Conservation (phyloP, 2,329 filamentous ascomycete species). For the Capronia epimyces region DNA sequence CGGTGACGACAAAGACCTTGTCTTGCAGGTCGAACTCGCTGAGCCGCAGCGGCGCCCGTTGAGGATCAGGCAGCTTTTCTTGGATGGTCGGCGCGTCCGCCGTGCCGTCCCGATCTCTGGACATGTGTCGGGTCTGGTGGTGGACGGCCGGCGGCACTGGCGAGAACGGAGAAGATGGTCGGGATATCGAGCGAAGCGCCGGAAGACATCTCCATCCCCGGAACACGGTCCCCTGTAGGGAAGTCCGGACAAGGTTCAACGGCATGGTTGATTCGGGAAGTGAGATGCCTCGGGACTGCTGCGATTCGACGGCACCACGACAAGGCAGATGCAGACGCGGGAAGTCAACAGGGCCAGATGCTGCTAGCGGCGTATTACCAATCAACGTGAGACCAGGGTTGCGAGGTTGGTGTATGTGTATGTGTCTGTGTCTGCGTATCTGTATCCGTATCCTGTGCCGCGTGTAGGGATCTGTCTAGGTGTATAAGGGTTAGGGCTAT, state of each 20-base stretch:
- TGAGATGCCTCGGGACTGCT: too few species aligned
- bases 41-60: conserved; percentile 33
- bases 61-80: conserved; percentile 19
- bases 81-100: conserved; percentile 13
- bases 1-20: conserved; percentile 41
- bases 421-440: too few species aligned
- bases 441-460: too few species aligned
- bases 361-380: too few species aligned
- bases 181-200: background rate
- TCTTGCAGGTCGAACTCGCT: conserved; percentile 41
- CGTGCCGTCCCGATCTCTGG: background rate
- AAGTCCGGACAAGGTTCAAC: background rate
- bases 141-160: background rate
- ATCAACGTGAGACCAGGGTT: too few species aligned
- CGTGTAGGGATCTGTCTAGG: too few species aligned
- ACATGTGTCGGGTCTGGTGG: background rate
- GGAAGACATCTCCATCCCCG: conserved; percentile 4
- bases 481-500: too few species aligned
- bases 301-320: too few species aligned
- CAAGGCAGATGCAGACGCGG: too few species aligned
- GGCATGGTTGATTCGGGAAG: conserved; percentile 7
- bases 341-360: too few species aligned
- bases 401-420: too few species aligned
- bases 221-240: background rate
- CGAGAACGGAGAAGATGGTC: background rate